Base-by-base conservation (phyloP, 352 stramenopile genomes). In the Phytophthora pseudosyringae region DNA sequence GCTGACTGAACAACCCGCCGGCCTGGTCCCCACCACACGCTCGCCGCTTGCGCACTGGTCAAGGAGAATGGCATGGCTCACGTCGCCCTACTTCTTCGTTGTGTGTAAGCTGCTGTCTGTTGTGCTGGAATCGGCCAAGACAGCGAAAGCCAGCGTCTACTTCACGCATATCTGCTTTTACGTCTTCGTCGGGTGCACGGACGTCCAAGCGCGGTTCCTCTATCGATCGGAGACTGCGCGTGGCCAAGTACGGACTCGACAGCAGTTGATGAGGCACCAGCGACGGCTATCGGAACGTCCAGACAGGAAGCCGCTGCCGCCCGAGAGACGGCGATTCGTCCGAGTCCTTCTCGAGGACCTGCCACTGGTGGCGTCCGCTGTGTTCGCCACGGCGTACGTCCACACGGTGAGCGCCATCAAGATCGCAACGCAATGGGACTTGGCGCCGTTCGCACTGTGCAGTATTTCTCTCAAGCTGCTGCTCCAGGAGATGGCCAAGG, bases 141-240 rank as follows among this genome's bases (percentile, higher is more conserved):
- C 6, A 16, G 9, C 38, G 12, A 56, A 68, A 33, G 38, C 25
- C 4, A 41, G 43, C 29, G 21, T 57, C 16, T 58, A 68, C 39
- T 62, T 61, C 43, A 45, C 59, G 1, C 59, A 52, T 12, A 21
- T 10, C 8, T 69, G 52, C 32, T 69, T 54, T 13, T 63, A 69
- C 16, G 25, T 40, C 13, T 63, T 69, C 28, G 59, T 73, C 16
- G 53, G 62, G 10, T 49, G 41, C 12, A 65, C 52, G 7, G 52
- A 73, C 29, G 52, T 47, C 36, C 51, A 63, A 49, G 46, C 55
- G 21, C 21, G 21, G 21, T 21, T 21, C 21, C 32, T 75, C 26
- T 69, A 65, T 26, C 49, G 55, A 38, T 55, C 45, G 9, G 39
- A 68, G 25, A 75, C 67, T 29, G 57, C 53, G 15, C 56, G 56